Conservation (phyloP, 2,329 filamentous ascomycete species). For the Penicillium hesseltinei region DNA sequence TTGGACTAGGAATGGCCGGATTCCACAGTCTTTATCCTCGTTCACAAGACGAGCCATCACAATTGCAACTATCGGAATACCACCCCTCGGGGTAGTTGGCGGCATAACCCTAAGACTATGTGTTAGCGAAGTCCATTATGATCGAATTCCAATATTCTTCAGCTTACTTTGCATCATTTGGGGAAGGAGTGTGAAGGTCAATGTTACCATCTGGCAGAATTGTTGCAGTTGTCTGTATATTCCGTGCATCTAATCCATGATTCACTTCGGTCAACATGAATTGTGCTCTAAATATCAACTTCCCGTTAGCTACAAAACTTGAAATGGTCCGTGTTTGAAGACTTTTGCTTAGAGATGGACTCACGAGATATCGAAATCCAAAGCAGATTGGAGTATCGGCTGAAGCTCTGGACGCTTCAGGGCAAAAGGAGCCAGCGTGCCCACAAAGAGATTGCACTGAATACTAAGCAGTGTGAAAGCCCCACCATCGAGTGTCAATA, state of each 20-base stretch:
- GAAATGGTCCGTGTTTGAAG: not conserved
- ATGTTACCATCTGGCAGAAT: constrained; percentile 34
- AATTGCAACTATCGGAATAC: constrained; percentile 31
- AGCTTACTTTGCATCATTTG: constrained; percentile 32
- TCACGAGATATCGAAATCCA: constrained; percentile 24
- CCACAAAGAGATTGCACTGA: constrained; percentile 22
- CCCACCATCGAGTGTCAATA: not conserved
- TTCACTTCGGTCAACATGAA: constrained; percentile 45
- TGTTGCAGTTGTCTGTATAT: constrained; percentile 42
- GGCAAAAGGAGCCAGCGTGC: constrained; percentile 19
- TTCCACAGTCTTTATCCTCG: constrained; percentile 24
- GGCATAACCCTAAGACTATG: constrained; percentile 7
- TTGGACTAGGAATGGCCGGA: constrained; percentile 34
- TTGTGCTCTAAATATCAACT: constrained; percentile 17
- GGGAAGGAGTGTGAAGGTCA: constrained; percentile 34
- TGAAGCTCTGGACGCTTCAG: constrained; percentile 14
- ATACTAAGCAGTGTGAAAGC: constrained; percentile 15
- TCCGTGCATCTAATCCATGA: constrained; percentile 41
- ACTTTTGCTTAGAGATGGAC: not conserved
- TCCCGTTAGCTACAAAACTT: not conserved
- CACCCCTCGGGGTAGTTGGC: constrained; percentile 9
- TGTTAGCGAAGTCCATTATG: not conserved
- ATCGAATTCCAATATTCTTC: not conserved
- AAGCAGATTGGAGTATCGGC: constrained; percentile 15
- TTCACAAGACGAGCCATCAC: constrained; percentile 36